Evolutionary conservation across 352 stramenopile genomes (phyloP), one percentile per base, ranked within the genome.

Genomic region (Phytophthora multivora): DNA sequence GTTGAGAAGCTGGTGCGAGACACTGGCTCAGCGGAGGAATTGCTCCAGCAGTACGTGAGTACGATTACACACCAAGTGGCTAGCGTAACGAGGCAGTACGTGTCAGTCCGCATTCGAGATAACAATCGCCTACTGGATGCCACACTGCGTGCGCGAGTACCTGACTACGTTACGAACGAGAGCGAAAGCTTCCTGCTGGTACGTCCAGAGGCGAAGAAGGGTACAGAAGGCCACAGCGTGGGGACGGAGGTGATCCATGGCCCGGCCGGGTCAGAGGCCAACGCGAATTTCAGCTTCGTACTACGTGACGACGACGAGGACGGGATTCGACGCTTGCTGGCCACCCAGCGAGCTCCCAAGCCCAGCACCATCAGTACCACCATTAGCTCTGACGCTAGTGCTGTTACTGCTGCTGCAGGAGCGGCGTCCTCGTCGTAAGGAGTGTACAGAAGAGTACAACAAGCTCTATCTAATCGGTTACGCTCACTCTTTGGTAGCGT

Each of bases 21-120:
- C 43, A 89, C 80, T 19, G 82, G 81, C 9, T 83, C 74, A 6
- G 82, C 79, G 0, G 81, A 92, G 56, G 69, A 86, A 39, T 55
- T 94, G 41, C 69, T 94, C 26, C 85, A 91, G 66, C 83, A 90
- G 62, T 92, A 92, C 51, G 83, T 94, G 60, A 89, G 83, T 50
- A 91, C 83, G 18, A 92, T 94, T 51, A 92, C 85, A 39, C 83
- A 94, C 54, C 85, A 94, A 47, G 85, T 94, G 21, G 85, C 85
- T 54, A 90, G 81, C 56, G 80, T 92, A 45, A 94, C 85, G 19
- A 75, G 85, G 26, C 79, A 92, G 54, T 92, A 92, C 58, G 83
- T 94, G 8, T 88, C 76, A 7, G 80, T 90, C 47, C 82, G 82
- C 26, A 91, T 93, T 43, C 82, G 80, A 48, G 84, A 93, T 58